Evolutionary conservation across 371 early-diverging fungal genomes (phyloP).

Genomic region (Coemansia sp.): DNA sequence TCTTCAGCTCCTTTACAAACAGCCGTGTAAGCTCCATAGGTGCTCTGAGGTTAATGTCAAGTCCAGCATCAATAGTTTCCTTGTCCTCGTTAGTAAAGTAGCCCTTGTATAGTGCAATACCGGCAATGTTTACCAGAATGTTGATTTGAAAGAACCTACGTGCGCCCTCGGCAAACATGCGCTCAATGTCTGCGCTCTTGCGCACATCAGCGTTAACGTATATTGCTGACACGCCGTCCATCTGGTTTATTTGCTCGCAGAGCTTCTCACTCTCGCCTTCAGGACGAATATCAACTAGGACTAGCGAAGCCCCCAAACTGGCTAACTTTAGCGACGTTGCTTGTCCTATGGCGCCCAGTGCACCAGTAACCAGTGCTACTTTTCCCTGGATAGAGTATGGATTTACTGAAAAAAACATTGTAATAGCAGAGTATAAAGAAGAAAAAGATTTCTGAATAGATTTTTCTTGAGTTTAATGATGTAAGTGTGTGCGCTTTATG

Average conservation of each 20-base stretch:
- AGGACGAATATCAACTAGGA: constrained; percentile 23
- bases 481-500: no score
- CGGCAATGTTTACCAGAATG: constrained; percentile 41
- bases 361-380: constrained; percentile 41
- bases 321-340: constrained; percentile 10
- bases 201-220: constrained; percentile 30
- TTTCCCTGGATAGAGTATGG: constrained; percentile 24
- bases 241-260: not conserved
- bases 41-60: constrained; percentile 37
- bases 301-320: constrained; percentile 15
- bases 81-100: constrained; percentile 16
- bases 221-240: not conserved
- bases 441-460: not conserved
- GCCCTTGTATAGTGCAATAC: constrained; percentile 23
- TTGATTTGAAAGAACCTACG: constrained; percentile 17
- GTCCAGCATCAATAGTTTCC: not conserved
- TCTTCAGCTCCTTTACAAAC: constrained; percentile 22
- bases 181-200: constrained; percentile 13
- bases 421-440: not conserved
- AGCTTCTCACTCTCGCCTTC: constrained; percentile 10
- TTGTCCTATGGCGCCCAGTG: constrained; percentile 33
- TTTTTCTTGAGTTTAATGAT: not conserved
- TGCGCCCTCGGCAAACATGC: constrained; percentile 17
- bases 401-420: not conserved
- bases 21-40: constrained; percentile 34